Evolutionary conservation across 768 basidiomycete genomes (phyloP).

Genomic region (Dictyophora rubrovolvata): DNA sequence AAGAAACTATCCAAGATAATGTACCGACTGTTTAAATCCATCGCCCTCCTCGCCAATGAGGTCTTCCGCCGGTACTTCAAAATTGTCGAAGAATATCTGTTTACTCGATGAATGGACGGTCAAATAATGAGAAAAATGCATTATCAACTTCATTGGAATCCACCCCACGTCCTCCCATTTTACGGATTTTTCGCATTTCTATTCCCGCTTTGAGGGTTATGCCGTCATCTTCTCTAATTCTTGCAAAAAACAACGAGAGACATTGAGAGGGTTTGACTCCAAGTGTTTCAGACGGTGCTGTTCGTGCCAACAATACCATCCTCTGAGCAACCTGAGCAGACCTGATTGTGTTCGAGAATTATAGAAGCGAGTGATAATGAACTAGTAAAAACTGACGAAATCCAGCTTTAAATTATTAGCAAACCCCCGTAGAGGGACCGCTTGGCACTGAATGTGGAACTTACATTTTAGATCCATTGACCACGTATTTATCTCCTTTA

Average conservation of each 20-base stretch:
- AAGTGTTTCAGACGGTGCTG: not conserved
- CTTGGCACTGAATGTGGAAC: not conserved
- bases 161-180: slow-evolving; percentile 16
- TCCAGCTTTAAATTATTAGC: slow-evolving; percentile 5
- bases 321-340: slow-evolving; percentile 12
- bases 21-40: slow-evolving; percentile 13
- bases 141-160: slow-evolving; percentile 14
- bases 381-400: not conserved
- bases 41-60: slow-evolving; percentile 13
- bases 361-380: not conserved
- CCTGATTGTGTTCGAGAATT: not conserved
- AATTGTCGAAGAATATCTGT: slow-evolving; percentile 14
- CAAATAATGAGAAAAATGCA: not conserved
- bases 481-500: slow-evolving; percentile 11
- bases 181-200: slow-evolving; percentile 6
- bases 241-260: slow-evolving; percentile 13
- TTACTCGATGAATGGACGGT: not conserved
- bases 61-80: slow-evolving; percentile 10
- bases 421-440: not conserved
- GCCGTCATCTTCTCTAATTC: slow-evolving; percentile 9
- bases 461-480: slow-evolving; percentile 14
- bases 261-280: slow-evolving; percentile 7
- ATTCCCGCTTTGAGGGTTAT: slow-evolving; percentile 1
- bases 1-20: not conserved
- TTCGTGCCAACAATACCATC: slow-evolving; percentile 15